Percentiles rank a stretch among this genome's conserved stretches.
These are phyloP conservation scores for Tricholoma saponaceum DNA, from an alignment of 768 basidiomycete genomes.

Conservation along the genomic window DNA sequence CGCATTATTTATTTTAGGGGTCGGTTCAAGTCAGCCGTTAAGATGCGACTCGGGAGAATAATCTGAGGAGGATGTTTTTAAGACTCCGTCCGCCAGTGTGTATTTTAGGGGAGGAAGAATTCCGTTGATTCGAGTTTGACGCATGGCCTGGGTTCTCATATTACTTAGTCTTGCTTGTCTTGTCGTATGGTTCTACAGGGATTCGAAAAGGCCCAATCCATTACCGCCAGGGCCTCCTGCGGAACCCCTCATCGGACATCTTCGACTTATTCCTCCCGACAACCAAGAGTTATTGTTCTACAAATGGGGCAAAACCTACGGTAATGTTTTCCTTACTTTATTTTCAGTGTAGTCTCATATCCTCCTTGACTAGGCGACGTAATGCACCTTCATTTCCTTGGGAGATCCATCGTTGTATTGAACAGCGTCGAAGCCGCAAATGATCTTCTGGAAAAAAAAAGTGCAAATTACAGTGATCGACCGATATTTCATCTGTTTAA, in stretches of 20 bases:
- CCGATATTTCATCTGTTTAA: slow-evolving; percentile 9
- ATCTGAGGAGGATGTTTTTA: too few species aligned
- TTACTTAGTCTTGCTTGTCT: not conserved
- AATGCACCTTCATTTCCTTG: slow-evolving; percentile 7
- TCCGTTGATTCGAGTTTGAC: too few species aligned
- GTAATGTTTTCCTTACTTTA: not conserved
- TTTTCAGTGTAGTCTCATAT: not conserved
- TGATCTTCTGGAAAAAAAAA: slow-evolving; percentile 13
- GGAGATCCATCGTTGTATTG: slow-evolving; percentile 11
- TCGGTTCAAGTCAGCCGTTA: too few species aligned
- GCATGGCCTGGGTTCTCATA: not conserved
- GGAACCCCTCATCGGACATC: slow-evolving; percentile 14
- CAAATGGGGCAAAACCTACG: slow-evolving; percentile 13
- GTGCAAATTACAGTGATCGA: slow-evolving; percentile 13
- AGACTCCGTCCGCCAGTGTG: too few species aligned
- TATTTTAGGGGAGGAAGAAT: too few species aligned
- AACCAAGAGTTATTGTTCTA: slow-evolving; percentile 11
- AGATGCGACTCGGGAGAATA: too few species aligned
- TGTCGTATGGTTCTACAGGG: not conserved
- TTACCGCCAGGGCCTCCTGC: slow-evolving; percentile 16
- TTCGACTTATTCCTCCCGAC: slow-evolving; percentile 6
- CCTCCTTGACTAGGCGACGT: slow-evolving; percentile 7
- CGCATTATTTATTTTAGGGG: too few species aligned
- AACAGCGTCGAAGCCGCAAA: slow-evolving; percentile 12
- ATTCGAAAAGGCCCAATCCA: not conserved